Evolutionary conservation across 106 monocot species (phyloP), one percentile per base, ranked within the genome.

Genomic region (Dactylorhiza incarnata): DNA sequence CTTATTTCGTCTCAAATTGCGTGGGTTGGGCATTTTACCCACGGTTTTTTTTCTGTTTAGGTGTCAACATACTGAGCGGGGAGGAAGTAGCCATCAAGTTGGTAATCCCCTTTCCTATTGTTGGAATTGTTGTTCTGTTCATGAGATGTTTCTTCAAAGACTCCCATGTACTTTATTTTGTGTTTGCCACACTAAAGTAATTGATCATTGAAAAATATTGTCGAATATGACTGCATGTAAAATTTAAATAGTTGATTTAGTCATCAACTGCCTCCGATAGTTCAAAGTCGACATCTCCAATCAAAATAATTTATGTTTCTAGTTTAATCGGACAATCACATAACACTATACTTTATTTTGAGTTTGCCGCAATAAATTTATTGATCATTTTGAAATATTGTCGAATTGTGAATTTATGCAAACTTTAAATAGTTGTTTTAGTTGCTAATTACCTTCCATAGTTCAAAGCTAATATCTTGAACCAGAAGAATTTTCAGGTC

Each of bases 61-160:
- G 91, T 81, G 89, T 89, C 58, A 89, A 91, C 53, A 82, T 94
- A 82, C 94, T 91, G 44, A 94, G 80, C 22, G 87, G 91, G 37
- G 94, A 94, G 70, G 94, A 94, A 86, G 94, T 94, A 66, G 94
- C 81, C 46, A 73, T 94, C 81, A 94, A 94, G 78, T 69, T 94
- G 91, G 94, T 94, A 90, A 59, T n/a, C 22, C 22, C 22, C 5
- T 59, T n/a, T 59, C 22, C 12, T n/a, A 59, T 59, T 59, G 22
- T 2, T 59, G 2, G 58, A 59, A 20, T 59, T 59, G 58, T 59
- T 54, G 37, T 37, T 37, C 14, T 54, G 15, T 54, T n/a, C 54
- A n/a, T 54, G 54, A 15, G 58, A 59, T 22, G 58, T 7, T 22
- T 59, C 22, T 59, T 59, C 58, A 59, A 59, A 59, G 58, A 22